Conservation (phyloP, 345 rosid genomes). For the Arabidopsis arenosa region DNA sequence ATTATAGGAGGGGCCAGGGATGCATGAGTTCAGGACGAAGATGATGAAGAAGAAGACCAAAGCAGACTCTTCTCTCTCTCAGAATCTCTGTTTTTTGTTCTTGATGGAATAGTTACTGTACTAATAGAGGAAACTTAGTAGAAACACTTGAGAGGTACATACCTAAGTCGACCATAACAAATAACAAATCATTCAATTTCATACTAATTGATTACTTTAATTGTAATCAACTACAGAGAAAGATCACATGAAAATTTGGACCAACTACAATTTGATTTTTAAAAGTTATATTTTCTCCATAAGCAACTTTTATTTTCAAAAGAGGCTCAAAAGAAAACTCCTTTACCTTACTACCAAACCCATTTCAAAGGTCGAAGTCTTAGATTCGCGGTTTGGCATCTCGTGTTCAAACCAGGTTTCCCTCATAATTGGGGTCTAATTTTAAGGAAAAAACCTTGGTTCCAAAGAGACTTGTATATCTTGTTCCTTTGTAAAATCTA, state of each 20-base stretch:
- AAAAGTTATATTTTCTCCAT: background rate
- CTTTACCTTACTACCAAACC: conserved; percentile 10
- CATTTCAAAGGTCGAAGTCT: conserved; percentile 12
- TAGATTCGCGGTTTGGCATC: conserved; percentile 5
- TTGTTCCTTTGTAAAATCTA: conserved; percentile 16
- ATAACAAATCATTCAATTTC: conserved; percentile 1
- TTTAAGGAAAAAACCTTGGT: background rate
- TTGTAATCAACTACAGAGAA: background rate
- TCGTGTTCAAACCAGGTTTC: background rate
- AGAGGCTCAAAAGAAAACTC: background rate
- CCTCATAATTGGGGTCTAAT: background rate
- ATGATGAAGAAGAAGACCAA: conserved; percentile 43
- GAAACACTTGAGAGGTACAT: conserved; percentile 20
- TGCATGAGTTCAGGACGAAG: conserved; percentile 45
- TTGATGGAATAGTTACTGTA: conserved; percentile 28
- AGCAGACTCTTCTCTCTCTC: conserved; percentile 14
- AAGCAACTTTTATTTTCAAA: background rate
- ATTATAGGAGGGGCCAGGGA: conserved; percentile 56
- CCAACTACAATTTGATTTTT: background rate
- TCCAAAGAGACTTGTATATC: background rate
- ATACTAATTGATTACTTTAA: background rate
- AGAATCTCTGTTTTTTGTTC: conserved; percentile 24
- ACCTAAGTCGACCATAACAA: conserved; percentile 20
- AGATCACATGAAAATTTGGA: background rate
- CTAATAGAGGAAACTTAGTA: conserved; percentile 1